Evolutionary conservation across 108 stramenopile genomes (phyloP).

Genomic region (Cyclotella sp.): DNA sequence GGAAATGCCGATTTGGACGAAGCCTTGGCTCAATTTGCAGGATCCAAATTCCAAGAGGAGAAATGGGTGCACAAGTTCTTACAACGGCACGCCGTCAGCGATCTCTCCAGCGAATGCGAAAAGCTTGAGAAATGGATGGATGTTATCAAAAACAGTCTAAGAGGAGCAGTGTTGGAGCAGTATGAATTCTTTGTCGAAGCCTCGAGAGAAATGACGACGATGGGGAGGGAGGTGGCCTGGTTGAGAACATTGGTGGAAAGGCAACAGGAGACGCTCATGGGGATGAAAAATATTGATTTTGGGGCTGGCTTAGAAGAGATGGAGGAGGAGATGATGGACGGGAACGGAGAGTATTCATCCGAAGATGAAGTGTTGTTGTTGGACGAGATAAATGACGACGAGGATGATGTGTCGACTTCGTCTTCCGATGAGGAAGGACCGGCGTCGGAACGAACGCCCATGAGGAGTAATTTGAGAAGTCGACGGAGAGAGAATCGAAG

Average conservation of each 20-base stretch:
- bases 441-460: slow-evolving; percentile 29
- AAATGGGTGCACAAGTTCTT: slow-evolving; percentile 79
- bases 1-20: slow-evolving; percentile 49
- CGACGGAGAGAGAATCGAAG: slow-evolving; percentile 14
- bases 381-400: slow-evolving; percentile 18
- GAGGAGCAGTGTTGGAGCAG: slow-evolving; percentile 84
- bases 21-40: slow-evolving; percentile 66
- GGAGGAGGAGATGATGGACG: slow-evolving; percentile 42
- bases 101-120: slow-evolving; percentile 58
- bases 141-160: slow-evolving; percentile 77
- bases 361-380: slow-evolving; percentile 51
- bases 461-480: slow-evolving; percentile 28
- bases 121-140: slow-evolving; percentile 77
- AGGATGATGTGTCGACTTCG: slow-evolving; percentile 43
- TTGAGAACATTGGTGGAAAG: slow-evolving; percentile 73
- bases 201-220: slow-evolving; percentile 86
- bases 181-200: slow-evolving; percentile 92
- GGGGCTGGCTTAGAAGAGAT: slow-evolving; percentile 49
- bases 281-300: slow-evolving; percentile 90
- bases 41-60: slow-evolving; percentile 62
- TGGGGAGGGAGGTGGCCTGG: slow-evolving; percentile 82
- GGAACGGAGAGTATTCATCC: slow-evolving; percentile 47
- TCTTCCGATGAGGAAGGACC: slow-evolving; percentile 46
- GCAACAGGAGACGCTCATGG: slow-evolving; percentile 78
- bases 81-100: slow-evolving; percentile 64